A percentile compares a stretch with the other conserved stretches of the same genome.
These are phyloP conservation scores for Hydrangea macrophylla DNA, from an alignment of 148 eudicot species.

Conservation along the genomic window DNA sequence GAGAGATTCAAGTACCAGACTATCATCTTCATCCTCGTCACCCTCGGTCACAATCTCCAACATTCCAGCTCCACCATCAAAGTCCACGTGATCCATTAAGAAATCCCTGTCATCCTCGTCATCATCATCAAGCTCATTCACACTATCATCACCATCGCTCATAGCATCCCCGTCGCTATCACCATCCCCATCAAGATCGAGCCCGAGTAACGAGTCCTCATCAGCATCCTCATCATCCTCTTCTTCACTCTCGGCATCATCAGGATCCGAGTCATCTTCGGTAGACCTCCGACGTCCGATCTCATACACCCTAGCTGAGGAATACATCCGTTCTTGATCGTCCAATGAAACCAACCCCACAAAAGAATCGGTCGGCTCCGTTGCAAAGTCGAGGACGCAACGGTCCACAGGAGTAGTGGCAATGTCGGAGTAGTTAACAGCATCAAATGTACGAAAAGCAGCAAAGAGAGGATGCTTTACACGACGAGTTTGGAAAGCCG, in stretches of 20 bases:
- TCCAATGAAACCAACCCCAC: conserved; percentile 85
- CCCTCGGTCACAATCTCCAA: conserved; percentile 72
- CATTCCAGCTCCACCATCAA: conserved; percentile 52
- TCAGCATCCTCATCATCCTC: conserved; percentile 79
- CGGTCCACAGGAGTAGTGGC: conserved; percentile 90
- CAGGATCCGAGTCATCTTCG: no score
- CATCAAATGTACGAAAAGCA: conserved; percentile 91
- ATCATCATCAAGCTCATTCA: conserved; percentile 54
- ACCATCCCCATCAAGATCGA: conserved; percentile 50
- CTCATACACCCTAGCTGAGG: conserved; percentile 86
- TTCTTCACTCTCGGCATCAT: no score
- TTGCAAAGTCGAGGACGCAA: conserved; percentile 78
- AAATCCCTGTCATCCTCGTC: conserved; percentile 69
- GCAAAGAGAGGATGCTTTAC: conserved; percentile 79
- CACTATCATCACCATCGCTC: conserved; percentile 56
- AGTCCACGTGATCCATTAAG: conserved; percentile 44
- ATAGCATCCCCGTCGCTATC: conserved; percentile 61
- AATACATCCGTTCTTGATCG: conserved; percentile 78
- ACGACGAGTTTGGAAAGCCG: conserved; percentile 73
- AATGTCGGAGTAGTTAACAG: conserved; percentile 82
- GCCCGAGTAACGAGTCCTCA: conserved; percentile 48
- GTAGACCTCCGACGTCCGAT: conserved; percentile 86
- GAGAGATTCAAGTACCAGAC: conserved; percentile 50
- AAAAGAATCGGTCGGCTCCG: no score
- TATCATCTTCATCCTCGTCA: conserved; percentile 75